Conservation (phyloP, 2,329 filamentous ascomycete genomes). For the Gnomoniopsis smithogilvyi region DNA sequence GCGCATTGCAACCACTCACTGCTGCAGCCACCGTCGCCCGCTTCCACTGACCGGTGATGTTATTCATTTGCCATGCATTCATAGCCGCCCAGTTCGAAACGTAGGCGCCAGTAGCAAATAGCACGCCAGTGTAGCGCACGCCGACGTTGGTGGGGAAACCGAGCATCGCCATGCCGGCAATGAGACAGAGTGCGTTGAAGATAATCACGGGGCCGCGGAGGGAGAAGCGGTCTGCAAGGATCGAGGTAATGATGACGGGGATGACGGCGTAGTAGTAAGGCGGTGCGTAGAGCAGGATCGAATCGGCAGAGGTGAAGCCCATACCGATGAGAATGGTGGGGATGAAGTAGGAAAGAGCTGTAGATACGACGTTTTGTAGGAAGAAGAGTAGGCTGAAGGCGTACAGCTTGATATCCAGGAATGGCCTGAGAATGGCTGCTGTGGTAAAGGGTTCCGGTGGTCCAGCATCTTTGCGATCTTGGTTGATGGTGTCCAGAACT, state of each 20-base stretch:
- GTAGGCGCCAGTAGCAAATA: constrained; percentile 65
- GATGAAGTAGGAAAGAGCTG: constrained; percentile 62
- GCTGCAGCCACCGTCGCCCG: constrained; percentile 16
- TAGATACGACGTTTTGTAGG: constrained; percentile 64
- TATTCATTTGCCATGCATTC: constrained; percentile 61
- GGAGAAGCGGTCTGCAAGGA: constrained; percentile 58
- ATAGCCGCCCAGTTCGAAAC: constrained; percentile 68
- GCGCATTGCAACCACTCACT: constrained; percentile 18
- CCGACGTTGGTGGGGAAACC: constrained; percentile 58
- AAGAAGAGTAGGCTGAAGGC: constrained; percentile 65
- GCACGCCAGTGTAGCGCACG: constrained; percentile 62
- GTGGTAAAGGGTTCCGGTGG: constrained; percentile 53
- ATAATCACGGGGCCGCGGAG: constrained; percentile 60
- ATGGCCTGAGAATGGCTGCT: constrained; percentile 52
- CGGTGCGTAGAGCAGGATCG: constrained; percentile 62
- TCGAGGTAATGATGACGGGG: constrained; percentile 60
- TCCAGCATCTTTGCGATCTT: constrained; percentile 56
- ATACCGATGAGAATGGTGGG: constrained; percentile 58
- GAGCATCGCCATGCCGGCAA: constrained; percentile 63
- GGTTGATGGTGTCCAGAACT: constrained; percentile 54
- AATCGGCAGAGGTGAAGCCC: constrained; percentile 47
- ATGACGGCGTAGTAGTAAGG: constrained; percentile 67
- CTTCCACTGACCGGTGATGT: constrained; percentile 36
- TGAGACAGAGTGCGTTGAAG: constrained; percentile 61
- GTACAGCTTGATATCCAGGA: constrained; percentile 59